Evolutionary conservation across 805 yeast species (phyloP), one percentile per base, ranked within the genome.

Genomic region (Candida yuanshanica): DNA sequence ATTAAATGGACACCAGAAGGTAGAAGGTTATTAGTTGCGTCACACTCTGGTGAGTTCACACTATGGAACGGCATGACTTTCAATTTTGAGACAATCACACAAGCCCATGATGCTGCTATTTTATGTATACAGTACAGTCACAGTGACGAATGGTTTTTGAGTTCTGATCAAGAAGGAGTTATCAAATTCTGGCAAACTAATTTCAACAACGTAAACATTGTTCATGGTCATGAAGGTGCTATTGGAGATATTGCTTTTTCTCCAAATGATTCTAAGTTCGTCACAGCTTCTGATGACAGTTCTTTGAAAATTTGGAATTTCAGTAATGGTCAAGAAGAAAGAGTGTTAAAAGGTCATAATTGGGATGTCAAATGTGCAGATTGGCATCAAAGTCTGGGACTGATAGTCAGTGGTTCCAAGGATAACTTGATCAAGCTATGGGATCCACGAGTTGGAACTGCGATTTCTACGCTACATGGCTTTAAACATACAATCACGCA

Each of bases 291-390:
- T 16, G 99, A 93, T 64, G 99, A 93, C 62, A 83, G 88, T 38
- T 74, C 83, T 6, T 68, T 91, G 46, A 95, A 93, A 59, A 81
- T 93, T 29, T 93, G 98, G 97, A 87, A 90, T 63, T 93, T 93
- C 64, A 83, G 86, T 56, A 86, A 83, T 56, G 93, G 93, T 27
- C 68, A 74, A 44, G 93, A 87, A 51, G 99, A 93, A 58, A 66
- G 85, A 36, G 70, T 77, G 0, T 68, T 93, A 41, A 73, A 79
- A 20, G 98, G 98, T 2, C 99, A 93, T 64, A 96, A 95, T 60
- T 93, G 99, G 99, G 99, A 93, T 63, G 97, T 93, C 18, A 93
- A 93, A 59, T 79, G 90, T 41, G 86, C 95, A 40, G 98, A 93
- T 62, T 93, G 99, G 99, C 99, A 93, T 62, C 86, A 95, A 5